A percentile compares a stretch with the other conserved stretches of the same genome.
These are phyloP conservation scores for Talaromyces ruber DNA, from an alignment of 495 filamentous ascomycete genomes.

Conservation along the genomic window DNA sequence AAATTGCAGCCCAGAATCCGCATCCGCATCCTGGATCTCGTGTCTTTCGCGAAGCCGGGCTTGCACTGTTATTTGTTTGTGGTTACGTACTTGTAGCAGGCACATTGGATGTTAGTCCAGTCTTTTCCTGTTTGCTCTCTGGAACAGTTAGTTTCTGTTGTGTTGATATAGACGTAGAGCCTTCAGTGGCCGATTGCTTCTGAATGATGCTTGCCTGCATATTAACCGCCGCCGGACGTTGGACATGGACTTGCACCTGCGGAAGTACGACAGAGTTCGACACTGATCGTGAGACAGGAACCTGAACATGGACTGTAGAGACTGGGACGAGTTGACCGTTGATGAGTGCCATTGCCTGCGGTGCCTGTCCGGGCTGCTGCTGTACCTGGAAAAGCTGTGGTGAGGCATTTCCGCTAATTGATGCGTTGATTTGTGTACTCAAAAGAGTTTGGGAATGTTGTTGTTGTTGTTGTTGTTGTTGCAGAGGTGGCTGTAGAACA, in stretches of 20 bases:
- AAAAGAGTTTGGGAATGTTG: not conserved
- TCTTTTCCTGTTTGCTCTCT: not conserved
- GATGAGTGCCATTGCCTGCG: not conserved
- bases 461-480: not conserved
- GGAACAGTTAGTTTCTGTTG: not conserved
- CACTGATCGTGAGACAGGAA: not conserved
- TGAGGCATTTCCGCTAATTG: not conserved
- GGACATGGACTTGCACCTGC: not conserved
- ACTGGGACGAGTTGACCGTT: not conserved
- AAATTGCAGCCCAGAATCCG: not conserved
- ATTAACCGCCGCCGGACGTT: not conserved
- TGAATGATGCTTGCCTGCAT: not conserved
- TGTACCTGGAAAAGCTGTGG: not conserved
- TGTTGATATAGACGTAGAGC: not conserved
- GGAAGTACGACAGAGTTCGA: not conserved
- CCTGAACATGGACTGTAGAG: not conserved
- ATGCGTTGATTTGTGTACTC: not conserved
- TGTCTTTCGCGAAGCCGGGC: not conserved
- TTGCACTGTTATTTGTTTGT: not conserved
- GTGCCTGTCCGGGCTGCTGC: not conserved
- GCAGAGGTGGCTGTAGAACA: not conserved
- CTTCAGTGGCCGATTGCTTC: not conserved
- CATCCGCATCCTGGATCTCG: not conserved
- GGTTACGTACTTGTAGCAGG: not conserved
- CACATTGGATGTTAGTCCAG: not conserved